Evolutionary conservation across 2,329 filamentous ascomycete species (phyloP).

Genomic region (Chaetomium sp.): DNA sequence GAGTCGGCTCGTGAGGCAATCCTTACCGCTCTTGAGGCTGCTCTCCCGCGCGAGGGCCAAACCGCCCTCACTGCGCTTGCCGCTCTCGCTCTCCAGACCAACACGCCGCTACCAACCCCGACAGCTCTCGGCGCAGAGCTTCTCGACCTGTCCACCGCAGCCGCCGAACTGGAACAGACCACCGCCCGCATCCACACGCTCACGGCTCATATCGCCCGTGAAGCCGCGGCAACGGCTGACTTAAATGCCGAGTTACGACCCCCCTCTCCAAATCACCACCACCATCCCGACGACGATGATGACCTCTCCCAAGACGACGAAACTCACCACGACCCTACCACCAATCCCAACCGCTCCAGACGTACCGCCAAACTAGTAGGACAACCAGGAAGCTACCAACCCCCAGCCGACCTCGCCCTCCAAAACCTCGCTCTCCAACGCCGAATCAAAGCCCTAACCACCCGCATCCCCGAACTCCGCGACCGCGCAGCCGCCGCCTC

Average conservation of each 20-base stretch:
- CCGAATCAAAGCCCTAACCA: constrained; percentile 58
- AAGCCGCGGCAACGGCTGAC: constrained; percentile 36
- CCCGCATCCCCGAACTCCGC: constrained; percentile 61
- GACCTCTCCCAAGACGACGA: no score
- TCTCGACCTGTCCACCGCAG: constrained; percentile 48
- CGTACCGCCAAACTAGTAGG: neutral
- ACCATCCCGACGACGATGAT: neutral
- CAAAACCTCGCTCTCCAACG: constrained; percentile 70
- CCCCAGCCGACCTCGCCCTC: constrained; percentile 53
- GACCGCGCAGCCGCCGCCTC: constrained; percentile 44
- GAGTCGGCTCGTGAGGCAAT: constrained; percentile 35
- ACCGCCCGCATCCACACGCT: constrained; percentile 49
- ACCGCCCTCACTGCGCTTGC: constrained; percentile 54
- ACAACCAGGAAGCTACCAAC: constrained; percentile 37
- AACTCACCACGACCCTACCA: no score
- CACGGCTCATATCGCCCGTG: constrained; percentile 47
- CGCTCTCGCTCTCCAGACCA: constrained; percentile 42
- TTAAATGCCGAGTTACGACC: constrained; percentile 46
- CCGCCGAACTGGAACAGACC: constrained; percentile 51
- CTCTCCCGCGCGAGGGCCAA: constrained; percentile 48
- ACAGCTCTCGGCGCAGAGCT: constrained; percentile 46
- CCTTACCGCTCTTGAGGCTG: constrained; percentile 47
- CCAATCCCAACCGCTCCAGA: no score
- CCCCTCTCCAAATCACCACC: constrained; percentile 34
- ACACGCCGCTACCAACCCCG: constrained; percentile 42